Evolutionary conservation across 805 yeast genomes (phyloP), one percentile per base, ranked within the genome.

Genomic region (Spathaspora boniae): DNA sequence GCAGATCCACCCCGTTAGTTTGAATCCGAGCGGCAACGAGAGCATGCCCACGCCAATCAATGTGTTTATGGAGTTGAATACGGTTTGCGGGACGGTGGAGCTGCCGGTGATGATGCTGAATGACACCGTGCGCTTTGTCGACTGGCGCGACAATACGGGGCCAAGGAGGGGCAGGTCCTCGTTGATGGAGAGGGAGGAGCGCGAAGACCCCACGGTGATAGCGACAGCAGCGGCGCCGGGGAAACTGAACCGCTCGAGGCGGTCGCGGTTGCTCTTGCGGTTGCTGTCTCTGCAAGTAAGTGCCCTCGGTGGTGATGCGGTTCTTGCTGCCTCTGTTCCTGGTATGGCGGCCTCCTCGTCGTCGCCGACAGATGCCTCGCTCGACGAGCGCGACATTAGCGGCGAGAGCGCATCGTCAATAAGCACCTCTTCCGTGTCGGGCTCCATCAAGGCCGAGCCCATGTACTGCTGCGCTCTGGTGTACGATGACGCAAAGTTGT

Each of bases 1-100:
- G 7, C 61, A 38, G 2, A 77, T 46, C 82, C 87, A 78, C 3
- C 94, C 94, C 1, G 88, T 70, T 29, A 78, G 68, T 44, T 67
- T 71, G 37, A 85, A 58, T 2, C 84, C 94, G 42, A 79, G 63
- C 0, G 94, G 89, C 32, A 85, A 62, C 0, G 93, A 80, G 29
- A 85, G 65, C 33, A 85, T 66, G 2, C 91, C 93, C 25, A 85
- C 74, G 0, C 94, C 94, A 44, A 85, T 77, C 19, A 85, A 60
- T 0, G 83, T 83, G 52, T 85, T 85, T 32, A 84, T 73, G 9
- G 82, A 72, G 51, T 80, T 80, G 62, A 81, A 78, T 12, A 78
- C 61, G 0, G 87, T 80, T 50, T 81, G 86, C 2, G 82, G 77
- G 0, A 78, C 78, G 0, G 93, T 85, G 6, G 82, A 75, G 44